Base-by-base conservation (phyloP, 1,284 basidiomycete genomes). In the Irpex sp. region DNA sequence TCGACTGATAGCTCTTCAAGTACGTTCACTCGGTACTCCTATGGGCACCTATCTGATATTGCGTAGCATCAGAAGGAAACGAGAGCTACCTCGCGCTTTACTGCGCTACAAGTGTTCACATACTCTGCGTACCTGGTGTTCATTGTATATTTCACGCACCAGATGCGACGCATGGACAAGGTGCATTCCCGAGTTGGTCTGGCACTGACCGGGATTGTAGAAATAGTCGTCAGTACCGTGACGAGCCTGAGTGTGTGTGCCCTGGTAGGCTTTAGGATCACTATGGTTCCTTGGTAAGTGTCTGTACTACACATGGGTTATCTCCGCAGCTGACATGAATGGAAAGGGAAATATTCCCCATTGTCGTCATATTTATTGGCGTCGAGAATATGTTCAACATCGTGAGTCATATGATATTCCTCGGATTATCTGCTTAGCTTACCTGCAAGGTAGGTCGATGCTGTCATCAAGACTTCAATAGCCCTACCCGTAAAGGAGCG, bases 351-450 rank as follows among this genome's bases (percentile, higher is more conserved):
- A 79, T 97, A 47, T 82, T 98, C 61, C 96, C 96, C 0, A 93
- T 98, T 66, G 92, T 98, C 57, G 94, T 99, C 58, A 87, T 96
- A 15, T 96, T 98, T 68, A 93, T 98, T 17, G 97, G 97, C 7
- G 92, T 94, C 1, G 97, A 98, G 78, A 98, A 98, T 72, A 98
- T 98, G 96, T 94, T 94, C 74, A 92, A 91, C 70, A 81, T 99
- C 72, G 94, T 96, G 74, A 71, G 88, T 76, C 62, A 26, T 51
- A 58, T 7, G 31, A 49, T 59, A 21, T 58, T 67, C 52, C 58
- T 36, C 17, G 26, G 31, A 47, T 21, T 2, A 51, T n/a, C 15
- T 19, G 11, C 48, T 55, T 47, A 66, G 9, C 64, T 51, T 66
- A 44, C 34, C 31, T 31, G 31, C 5, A 31, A 11, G 19, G n/a